Conservation (phyloP, 148 eudicot species). For the Drosera capensis region DNA sequence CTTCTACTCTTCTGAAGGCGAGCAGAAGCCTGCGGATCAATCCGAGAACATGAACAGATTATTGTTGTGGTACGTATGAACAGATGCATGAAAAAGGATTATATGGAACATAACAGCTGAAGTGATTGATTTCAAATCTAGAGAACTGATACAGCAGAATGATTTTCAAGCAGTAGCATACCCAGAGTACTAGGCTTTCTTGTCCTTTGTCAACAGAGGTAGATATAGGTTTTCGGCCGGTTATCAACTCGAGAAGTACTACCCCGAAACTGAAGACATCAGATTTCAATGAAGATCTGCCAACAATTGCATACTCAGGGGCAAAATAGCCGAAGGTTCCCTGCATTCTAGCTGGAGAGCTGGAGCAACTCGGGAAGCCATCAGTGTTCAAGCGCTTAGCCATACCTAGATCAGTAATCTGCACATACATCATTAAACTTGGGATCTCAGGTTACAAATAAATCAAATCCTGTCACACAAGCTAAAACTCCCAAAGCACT, state of each 20-base stretch:
- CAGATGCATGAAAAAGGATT: too few relatives aligned
- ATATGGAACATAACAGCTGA: too few relatives aligned
- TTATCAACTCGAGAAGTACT: conserved; percentile 84
- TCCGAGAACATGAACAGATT: background rate
- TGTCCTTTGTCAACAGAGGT: conserved; percentile 38
- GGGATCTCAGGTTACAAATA: background rate
- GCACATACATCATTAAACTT: conserved; percentile 10
- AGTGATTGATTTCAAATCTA: background rate
- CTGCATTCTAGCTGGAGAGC: conserved; percentile 86
- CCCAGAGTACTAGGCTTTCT: conserved; percentile 95
- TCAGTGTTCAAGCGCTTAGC: conserved; percentile 61
- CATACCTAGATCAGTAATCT: conserved; percentile 98
- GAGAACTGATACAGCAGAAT: too few relatives aligned
- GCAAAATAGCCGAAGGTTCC: conserved; percentile 99
- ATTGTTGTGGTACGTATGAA: too few relatives aligned
- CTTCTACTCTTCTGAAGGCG: conserved; percentile 49
- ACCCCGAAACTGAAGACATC: conserved; percentile 99
- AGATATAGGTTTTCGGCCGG: conserved; percentile 71
- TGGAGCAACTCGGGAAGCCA: conserved; percentile 50
- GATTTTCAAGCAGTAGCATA: conserved; percentile 22
- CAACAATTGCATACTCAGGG: conserved; percentile 82
- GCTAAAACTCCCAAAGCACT: background rate
- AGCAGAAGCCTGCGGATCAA: conserved; percentile 55
- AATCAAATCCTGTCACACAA: background rate
- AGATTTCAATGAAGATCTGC: conserved; percentile 72